Conservation (phyloP, 108 stramenopile species). For the Fragilaria radians region DNA sequence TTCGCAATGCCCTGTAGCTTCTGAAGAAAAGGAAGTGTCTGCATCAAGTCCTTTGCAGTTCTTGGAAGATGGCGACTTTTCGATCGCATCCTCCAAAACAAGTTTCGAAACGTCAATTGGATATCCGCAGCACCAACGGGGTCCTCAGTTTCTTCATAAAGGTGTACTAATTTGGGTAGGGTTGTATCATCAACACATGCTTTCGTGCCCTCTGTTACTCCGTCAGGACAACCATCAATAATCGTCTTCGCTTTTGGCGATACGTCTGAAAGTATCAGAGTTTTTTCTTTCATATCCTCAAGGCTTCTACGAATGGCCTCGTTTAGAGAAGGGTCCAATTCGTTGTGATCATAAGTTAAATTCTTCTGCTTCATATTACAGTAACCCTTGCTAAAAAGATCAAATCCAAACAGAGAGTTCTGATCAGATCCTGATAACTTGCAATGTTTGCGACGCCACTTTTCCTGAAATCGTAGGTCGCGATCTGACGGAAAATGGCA, state of each 20-base stretch:
- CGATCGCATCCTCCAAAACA: not conserved
- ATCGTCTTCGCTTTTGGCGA: too few species aligned
- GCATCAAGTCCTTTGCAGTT: conserved; percentile 3
- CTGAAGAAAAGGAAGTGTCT: conserved; percentile 53
- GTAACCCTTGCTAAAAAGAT: not conserved
- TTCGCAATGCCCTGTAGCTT: conserved; percentile 68
- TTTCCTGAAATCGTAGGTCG: conserved; percentile 59
- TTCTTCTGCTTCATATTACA: not conserved
- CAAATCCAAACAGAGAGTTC: not conserved
- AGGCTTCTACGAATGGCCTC: conserved; percentile 59
- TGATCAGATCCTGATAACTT: conserved; percentile 9
- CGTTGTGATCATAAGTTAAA: not conserved
- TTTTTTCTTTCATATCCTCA: conserved; percentile 19
- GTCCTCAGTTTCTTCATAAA: not conserved
- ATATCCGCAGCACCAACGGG: not conserved
- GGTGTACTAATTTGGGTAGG: not conserved
- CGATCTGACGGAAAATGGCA: conserved; percentile 24
- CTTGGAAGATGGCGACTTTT: not conserved
- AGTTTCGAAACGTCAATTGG: not conserved
- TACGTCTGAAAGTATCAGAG: too few species aligned
- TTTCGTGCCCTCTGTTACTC: not conserved
- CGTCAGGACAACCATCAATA: too few species aligned
- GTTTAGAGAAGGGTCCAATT: conserved; percentile 37
- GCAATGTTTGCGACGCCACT: conserved; percentile 40
- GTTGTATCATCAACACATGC: not conserved